Percentiles rank a stretch among this genome's conserved stretches.
Evolutionary conservation across 2,329 filamentous ascomycete genomes (phyloP).

Genomic region (Lojkania enalia): DNA sequence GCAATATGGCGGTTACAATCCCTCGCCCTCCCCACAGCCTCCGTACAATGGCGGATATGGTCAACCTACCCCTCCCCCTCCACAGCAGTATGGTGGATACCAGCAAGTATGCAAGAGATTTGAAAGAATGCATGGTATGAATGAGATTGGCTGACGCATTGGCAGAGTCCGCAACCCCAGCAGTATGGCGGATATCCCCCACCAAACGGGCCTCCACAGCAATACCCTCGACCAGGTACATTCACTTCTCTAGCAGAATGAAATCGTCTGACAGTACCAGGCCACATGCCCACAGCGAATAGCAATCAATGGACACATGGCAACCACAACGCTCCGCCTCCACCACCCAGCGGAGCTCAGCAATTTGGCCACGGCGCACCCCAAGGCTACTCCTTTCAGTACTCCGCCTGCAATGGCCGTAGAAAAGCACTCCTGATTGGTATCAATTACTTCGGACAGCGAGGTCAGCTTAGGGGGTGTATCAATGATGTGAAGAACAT

Average conservation of each 20-base stretch:
- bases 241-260: not conserved
- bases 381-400: slow-evolving; percentile 80
- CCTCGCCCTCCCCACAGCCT: slow-evolving; percentile 46
- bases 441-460: slow-evolving; percentile 95
- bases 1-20: slow-evolving; percentile 40
- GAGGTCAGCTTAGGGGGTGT: slow-evolving; percentile 86
- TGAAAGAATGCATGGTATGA: not conserved
- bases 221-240: slow-evolving; percentile 26
- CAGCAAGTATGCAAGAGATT: slow-evolving; percentile 39
- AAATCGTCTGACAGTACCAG: slow-evolving; percentile 44
- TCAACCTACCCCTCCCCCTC: slow-evolving; percentile 43
- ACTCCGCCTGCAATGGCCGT: slow-evolving; percentile 85
- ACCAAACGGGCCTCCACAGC: slow-evolving; percentile 26
- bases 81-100: slow-evolving; percentile 49
- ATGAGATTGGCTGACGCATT: slow-evolving; percentile 26
- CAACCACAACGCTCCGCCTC: slow-evolving; percentile 62
- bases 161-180: slow-evolving; percentile 37
- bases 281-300: slow-evolving; percentile 55
- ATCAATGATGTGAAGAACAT: slow-evolving; percentile 99
- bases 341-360: slow-evolving; percentile 64
- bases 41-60: slow-evolving; percentile 43
- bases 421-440: slow-evolving; percentile 90
- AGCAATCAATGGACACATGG: slow-evolving; percentile 51
- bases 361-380: slow-evolving; percentile 71
- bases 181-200: slow-evolving; percentile 35